Base-by-base conservation (phyloP, 2,329 filamentous ascomycete species). In the Magnaporthiopsis incrustans region DNA sequence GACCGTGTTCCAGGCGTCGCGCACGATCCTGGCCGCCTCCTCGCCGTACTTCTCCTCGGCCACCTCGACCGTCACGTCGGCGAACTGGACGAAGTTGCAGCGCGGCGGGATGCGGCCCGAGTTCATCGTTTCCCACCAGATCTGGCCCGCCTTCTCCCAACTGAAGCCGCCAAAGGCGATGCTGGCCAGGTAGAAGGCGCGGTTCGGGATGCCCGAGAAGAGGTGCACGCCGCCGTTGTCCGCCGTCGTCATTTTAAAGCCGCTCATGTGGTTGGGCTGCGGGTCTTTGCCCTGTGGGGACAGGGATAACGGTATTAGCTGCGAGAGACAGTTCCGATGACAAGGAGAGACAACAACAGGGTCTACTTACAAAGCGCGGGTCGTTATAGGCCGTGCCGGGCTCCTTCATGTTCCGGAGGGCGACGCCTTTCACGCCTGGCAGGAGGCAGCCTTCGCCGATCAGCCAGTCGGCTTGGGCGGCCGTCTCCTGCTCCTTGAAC, bases 181-280 rank as follows among this genome's bases (percentile, higher is more conserved):
- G 1, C 81, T 72, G 14, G 73, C 77, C 12, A 82, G 77, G 68
- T 82, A 83, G 67, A 86, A 86, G 2, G 82, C 83, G 66, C 78
- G 77, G 73, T 85, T 86, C 2, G 82, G 83, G 59, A 86, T 85
- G 7, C 83, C 83, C 7, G 81, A 84, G 71, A 78, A 83, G 61
- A 82, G 73, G 70, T 85, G 82, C 3, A 85, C 82, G 38, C 83
- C 83, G 10, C 81, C 80, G 59, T 81, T 79, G 70, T 84, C 82
- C 10, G 79, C 75, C 4, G 65, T 71, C 3, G 72, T 79, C 0
- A 68, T 67, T 59, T 73, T 71, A 70, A 77, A 82, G 44, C 77
- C 69, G 30, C 73, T 73, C 76, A 83, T 81, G 71, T 81, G 74
- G 64, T 72, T 77, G 0, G 80, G 78, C 68, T 85, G 82, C 8